Base-by-base conservation (phyloP, 495 filamentous ascomycete genomes). In the Penicillium riverlandense region DNA sequence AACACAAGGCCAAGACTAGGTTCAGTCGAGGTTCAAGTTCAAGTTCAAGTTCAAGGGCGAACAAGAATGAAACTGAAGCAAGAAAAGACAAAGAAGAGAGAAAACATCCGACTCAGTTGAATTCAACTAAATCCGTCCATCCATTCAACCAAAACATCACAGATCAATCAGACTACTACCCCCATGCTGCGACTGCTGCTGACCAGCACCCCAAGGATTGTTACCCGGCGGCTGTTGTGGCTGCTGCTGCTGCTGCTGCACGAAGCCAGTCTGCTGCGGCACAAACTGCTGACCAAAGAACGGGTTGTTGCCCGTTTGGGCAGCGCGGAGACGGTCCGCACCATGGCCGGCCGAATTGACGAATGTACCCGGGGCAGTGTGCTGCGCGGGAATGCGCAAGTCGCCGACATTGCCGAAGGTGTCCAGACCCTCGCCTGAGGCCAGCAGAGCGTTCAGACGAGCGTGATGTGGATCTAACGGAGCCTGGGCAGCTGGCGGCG, bases 361-460 rank as follows among this genome's bases (percentile, higher is more conserved):
- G 56, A 97, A 99, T 2, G 86, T 95, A 28, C 92, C 92, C 3
- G 94, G 94, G 1, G 92, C 90, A 0, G 92, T 99, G 65, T 99
- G 92, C 63, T 99, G 92, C 30, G 92, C 81, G 2, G 92, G 94
- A 52, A 99, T 95, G 63, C 92, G 89, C 29, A 96, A 74, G 42
- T 97, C 83, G 43, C 92, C 92, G 33, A 85, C 85, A 57, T 99
- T 99, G 41, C 92, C 92, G 61, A 96, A 99, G 1, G 94, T 97
- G 60, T 99, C 92, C 69, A 89, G 83, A 15, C 92, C 92, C 36
- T 96, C 94, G 44, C 92, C 90, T 15, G 73, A 74, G 7, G 86
- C 77, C 36, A 99, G 78, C 10, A 99, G 83, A n/a, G 85, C 80
- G 53, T 97, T 96, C 43, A 99, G 81, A 55, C 76, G 81, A n/a